Conservation (phyloP, 2,329 filamentous ascomycete genomes). For the Diaporthe citriasiana region DNA sequence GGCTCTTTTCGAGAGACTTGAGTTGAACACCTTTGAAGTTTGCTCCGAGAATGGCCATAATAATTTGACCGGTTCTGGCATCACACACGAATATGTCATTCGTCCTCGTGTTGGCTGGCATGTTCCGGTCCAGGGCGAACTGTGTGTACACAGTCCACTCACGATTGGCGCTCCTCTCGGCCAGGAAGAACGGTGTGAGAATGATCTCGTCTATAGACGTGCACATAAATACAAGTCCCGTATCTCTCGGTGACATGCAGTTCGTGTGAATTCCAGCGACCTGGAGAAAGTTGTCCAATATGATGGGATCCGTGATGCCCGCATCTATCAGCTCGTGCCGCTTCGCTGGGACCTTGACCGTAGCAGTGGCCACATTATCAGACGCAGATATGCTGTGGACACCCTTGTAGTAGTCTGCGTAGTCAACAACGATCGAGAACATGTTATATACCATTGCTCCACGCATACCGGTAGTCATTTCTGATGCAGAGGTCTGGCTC, state of each 20-base stretch:
- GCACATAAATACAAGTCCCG: conserved; percentile 47
- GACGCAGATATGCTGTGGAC: conserved; percentile 38
- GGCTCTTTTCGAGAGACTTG: conserved; percentile 42
- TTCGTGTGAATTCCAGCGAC: conserved; percentile 56
- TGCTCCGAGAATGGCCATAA: conserved; percentile 44
- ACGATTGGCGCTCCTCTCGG: background rate
- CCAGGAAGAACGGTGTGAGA: conserved; percentile 38
- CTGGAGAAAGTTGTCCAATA: conserved; percentile 52
- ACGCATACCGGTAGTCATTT: conserved; percentile 52
- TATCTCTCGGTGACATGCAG: conserved; percentile 46
- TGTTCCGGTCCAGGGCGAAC: conserved; percentile 30
- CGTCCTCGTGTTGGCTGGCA: conserved; percentile 21
- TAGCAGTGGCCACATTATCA: conserved; percentile 40
- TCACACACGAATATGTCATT: conserved; percentile 47
- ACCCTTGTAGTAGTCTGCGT: conserved; percentile 41
- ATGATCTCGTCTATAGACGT: conserved; percentile 43
- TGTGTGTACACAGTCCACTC: conserved; percentile 39
- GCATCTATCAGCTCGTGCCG: background rate
- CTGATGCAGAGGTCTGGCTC: conserved; percentile 4
- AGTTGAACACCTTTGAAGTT: conserved; percentile 44
- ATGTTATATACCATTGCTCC: conserved; percentile 53
- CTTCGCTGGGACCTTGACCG: conserved; percentile 36
- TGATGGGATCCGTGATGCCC: conserved; percentile 38
- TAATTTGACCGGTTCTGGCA: conserved; percentile 30
- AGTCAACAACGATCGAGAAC: conserved; percentile 41